These are phyloP conservation scores for Aspergillus texensis DNA, from an alignment of 2,329 filamentous ascomycete genomes.

Conservation along the genomic window DNA sequence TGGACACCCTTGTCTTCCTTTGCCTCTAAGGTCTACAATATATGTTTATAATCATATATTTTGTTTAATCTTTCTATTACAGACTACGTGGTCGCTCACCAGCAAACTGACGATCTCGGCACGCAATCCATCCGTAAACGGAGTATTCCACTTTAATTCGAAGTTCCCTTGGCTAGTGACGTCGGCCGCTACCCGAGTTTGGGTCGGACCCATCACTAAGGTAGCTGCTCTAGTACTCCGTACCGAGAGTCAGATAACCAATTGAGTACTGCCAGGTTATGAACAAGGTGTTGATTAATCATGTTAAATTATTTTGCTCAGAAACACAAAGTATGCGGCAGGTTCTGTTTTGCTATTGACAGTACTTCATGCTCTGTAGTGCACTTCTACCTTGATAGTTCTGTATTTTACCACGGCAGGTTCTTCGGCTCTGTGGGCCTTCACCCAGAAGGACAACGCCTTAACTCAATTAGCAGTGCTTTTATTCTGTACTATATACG, in stretches of 20 bases:
- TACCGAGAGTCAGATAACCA: conserved; percentile 2
- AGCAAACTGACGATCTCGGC: conserved; percentile 15
- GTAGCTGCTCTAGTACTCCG: neutral
- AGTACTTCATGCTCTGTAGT: neutral
- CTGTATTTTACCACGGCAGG: neutral
- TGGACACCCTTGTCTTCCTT: neutral
- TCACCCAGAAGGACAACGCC: neutral
- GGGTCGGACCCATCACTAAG: neutral
- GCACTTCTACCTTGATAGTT: neutral
- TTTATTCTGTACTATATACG: neutral
- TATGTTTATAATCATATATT: neutral
- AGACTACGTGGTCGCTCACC: neutral
- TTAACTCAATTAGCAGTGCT: neutral
- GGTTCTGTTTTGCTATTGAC: neutral
- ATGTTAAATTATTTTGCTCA: neutral
- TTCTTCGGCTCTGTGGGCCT: neutral
- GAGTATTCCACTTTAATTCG: conserved; percentile 5
- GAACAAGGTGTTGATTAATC: neutral
- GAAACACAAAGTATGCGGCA: neutral
- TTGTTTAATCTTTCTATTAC: neutral
- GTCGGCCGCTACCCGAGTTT: conserved; percentile 27
- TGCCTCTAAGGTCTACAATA: neutral
- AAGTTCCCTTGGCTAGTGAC: conserved; percentile 29
- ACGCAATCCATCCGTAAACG: conserved; percentile 17
- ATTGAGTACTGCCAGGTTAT: neutral